A percentile compares a stretch with the other conserved stretches of the same genome.
Evolutionary conservation across 2,329 filamentous ascomycete species (phyloP).

Genomic region (Harringtonia lauricola): DNA sequence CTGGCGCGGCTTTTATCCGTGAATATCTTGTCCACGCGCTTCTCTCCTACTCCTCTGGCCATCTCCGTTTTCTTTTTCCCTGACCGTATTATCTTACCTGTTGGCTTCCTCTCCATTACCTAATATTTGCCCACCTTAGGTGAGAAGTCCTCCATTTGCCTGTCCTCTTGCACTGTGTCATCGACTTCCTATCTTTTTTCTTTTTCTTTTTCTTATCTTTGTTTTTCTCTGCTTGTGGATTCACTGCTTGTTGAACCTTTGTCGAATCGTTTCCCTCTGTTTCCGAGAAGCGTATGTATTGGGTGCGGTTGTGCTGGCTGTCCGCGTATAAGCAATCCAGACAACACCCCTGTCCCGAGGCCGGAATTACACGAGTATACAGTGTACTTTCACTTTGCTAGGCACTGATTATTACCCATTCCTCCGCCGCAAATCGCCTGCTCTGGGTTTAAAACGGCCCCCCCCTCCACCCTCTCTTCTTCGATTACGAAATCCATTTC

Average conservation of each 20-base stretch:
- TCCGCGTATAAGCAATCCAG: not conserved
- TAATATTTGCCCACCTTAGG: not conserved
- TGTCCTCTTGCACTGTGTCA: not conserved
- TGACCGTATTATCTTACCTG: too few species aligned
- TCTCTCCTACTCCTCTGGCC: too few species aligned
- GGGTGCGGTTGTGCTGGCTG: too few species aligned
- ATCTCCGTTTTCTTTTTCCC: not conserved
- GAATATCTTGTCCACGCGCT: too few species aligned
- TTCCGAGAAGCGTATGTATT: too few species aligned
- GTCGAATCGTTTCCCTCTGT: too few species aligned
- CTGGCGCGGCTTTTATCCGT: too few species aligned
- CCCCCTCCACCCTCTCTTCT: constrained; percentile 2
- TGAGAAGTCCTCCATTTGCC: not conserved
- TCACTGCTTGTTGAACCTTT: too few species aligned
- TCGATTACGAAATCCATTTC: constrained; percentile 13
- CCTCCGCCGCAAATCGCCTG: constrained; percentile 2
- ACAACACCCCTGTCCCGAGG: not conserved
- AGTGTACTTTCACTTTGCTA: constrained; percentile 2
- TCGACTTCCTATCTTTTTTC: not conserved
- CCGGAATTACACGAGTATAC: constrained; percentile 2
- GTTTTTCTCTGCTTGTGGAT: not conserved
- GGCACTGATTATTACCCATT: not conserved
- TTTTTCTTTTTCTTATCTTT: not conserved
- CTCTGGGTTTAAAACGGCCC: constrained; percentile 10
- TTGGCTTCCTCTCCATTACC: not conserved